These are phyloP conservation scores for Trypanosoma vivax DNA, from an alignment of 208 protist species.

Conservation along the genomic window DNA sequence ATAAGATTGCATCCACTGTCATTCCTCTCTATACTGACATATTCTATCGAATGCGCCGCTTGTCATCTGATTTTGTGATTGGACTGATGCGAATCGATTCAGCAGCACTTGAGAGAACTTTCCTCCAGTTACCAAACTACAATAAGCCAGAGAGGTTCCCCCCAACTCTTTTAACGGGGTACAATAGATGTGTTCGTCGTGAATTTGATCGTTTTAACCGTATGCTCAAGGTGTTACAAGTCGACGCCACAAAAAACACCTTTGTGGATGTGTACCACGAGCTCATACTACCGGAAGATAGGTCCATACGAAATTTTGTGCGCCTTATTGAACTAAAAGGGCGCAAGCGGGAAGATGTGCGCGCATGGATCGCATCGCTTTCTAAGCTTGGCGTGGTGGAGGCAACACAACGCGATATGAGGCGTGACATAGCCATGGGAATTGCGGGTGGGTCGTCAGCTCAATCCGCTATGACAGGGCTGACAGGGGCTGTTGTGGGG, in stretches of 20 bases:
- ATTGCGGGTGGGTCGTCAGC: constrained; percentile 2
- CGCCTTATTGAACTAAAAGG: constrained; percentile 81
- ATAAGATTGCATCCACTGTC: constrained; percentile 67
- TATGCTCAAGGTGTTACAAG: constrained; percentile 83
- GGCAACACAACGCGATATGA: constrained; percentile 67
- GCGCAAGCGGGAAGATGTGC: constrained; percentile 68
- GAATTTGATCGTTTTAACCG: constrained; percentile 81
- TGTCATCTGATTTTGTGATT: constrained; percentile 51
- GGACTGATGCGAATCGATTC: constrained; percentile 69
- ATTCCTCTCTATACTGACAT: constrained; percentile 65
- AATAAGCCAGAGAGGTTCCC: constrained; percentile 71
- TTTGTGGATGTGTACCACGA: constrained; percentile 87
- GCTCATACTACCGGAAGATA: constrained; percentile 69
- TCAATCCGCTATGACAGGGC: background rate
- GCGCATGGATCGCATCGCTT: constrained; percentile 64
- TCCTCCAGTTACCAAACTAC: constrained; percentile 84
- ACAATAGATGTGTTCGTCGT: constrained; percentile 65
- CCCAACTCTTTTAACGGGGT: constrained; percentile 42
- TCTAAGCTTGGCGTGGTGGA: constrained; percentile 84
- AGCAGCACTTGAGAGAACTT: constrained; percentile 61
- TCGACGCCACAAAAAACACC: constrained; percentile 51
- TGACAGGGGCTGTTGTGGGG: no score
- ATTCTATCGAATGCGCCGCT: constrained; percentile 55
- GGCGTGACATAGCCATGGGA: constrained; percentile 15
- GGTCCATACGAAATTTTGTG: constrained; percentile 85